A percentile compares a stretch with the other conserved stretches of the same genome.
Evolutionary conservation across 2,329 filamentous ascomycete species (phyloP).

Genomic region (Aureobasidium sp.): DNA sequence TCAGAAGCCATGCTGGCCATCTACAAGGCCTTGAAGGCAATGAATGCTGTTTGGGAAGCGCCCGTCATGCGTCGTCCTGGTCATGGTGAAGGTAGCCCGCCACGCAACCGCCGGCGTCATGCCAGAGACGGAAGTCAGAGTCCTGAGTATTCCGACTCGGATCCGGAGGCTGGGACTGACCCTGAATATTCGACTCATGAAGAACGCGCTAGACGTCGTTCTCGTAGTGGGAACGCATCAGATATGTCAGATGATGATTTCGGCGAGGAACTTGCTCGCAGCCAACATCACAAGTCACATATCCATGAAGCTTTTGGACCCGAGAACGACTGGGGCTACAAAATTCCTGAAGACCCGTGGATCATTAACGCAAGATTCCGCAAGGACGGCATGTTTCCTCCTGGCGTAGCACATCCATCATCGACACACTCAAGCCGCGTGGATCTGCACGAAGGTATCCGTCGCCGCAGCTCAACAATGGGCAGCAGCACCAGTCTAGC

Average conservation of each 20-base stretch:
- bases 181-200: slow-evolving; percentile 28
- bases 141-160: slow-evolving; percentile 30
- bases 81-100: slow-evolving; percentile 25
- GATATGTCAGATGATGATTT: slow-evolving; percentile 15
- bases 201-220: slow-evolving; percentile 24
- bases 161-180: slow-evolving; percentile 29
- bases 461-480: slow-evolving; percentile 21
- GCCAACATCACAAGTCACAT: slow-evolving; percentile 18
- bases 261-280: slow-evolving; percentile 15
- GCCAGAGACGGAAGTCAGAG: slow-evolving; percentile 20
- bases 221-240: slow-evolving; percentile 11
- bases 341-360: slow-evolving; percentile 89
- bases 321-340: slow-evolving; percentile 56
- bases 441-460: slow-evolving; percentile 29
- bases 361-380: slow-evolving; percentile 85
- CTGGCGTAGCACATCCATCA: slow-evolving; percentile 39
- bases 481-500: slow-evolving; percentile 15
- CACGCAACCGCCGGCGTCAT: slow-evolving; percentile 21
- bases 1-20: slow-evolving; percentile 93
- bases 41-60: slow-evolving; percentile 80
- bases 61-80: slow-evolving; percentile 32
- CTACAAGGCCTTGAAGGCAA: slow-evolving; percentile 79
- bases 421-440: slow-evolving; percentile 41
- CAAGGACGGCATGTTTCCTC: slow-evolving; percentile 63
- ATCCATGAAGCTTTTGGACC: slow-evolving; percentile 33